phyloP scores from a whole-genome alignment of 1,139 yeast species.

The Magnusiomyces suaveolens region DNA sequence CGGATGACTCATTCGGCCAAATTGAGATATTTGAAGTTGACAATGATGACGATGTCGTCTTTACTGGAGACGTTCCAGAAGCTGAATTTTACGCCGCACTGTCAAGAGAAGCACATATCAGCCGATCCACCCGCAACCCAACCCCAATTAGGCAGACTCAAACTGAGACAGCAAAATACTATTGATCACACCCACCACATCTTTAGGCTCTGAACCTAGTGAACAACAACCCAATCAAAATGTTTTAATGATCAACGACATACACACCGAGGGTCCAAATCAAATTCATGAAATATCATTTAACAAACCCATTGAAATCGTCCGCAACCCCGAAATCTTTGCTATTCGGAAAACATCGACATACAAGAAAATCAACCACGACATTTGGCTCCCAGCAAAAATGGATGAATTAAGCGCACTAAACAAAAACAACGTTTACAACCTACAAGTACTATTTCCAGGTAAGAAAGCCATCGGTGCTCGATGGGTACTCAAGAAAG shows the following conservation, averaged over 20 bases:
- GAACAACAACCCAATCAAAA: neutral
- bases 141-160: neutral
- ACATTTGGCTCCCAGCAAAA: neutral
- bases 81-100: neutral
- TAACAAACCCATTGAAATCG: neutral
- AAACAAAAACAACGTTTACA: neutral
- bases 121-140: neutral
- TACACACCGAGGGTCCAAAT: neutral
- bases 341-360: neutral
- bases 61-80: neutral
- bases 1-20: too few species aligned
- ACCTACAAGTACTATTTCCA: neutral
- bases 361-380: neutral
- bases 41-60: neutral
- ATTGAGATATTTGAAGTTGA: neutral
- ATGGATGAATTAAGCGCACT: neutral
- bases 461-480: neutral
- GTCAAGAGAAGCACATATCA: neutral
- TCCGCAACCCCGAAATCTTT: neutral
- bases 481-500: constrained; percentile 11
- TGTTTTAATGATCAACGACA: neutral
- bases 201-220: neutral
- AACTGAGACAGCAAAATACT: neutral
- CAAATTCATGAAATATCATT: neutral
- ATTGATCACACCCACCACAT: neutral